Conservation (phyloP, 352 stramenopile genomes). For the Pythium insidiosum region DNA sequence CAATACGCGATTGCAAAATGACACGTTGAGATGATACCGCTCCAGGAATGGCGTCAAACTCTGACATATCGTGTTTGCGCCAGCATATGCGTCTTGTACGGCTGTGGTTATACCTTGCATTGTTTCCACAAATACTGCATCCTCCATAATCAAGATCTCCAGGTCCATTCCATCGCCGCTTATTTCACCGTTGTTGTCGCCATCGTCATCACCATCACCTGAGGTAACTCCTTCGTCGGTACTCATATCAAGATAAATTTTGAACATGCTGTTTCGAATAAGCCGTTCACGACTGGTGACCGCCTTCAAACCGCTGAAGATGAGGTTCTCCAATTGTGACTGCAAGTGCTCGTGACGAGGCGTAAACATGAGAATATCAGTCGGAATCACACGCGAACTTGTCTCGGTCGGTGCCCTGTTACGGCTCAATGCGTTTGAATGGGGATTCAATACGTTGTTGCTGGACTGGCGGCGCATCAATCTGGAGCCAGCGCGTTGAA, state of each 20-base stretch:
- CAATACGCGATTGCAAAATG: conserved; percentile 34
- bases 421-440: no score
- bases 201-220: conserved; percentile 28
- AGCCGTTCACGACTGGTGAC: conserved; percentile 58
- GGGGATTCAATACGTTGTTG: no score
- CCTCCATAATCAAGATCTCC: conserved; percentile 78
- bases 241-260: conserved; percentile 50
- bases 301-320: conserved; percentile 59
- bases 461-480: no score
- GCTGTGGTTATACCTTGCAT: conserved; percentile 43
- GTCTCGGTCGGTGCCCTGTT: no score
- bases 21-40: conserved; percentile 66
- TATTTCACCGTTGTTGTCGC: conserved; percentile 19
- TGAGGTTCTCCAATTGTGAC: conserved; percentile 55
- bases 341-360: conserved; percentile 45
- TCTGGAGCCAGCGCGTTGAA: no score
- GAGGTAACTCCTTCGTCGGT: conserved; percentile 30
- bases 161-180: conserved; percentile 49
- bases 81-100: conserved; percentile 42
- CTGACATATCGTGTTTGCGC: conserved; percentile 38
- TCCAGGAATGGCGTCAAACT: conserved; percentile 65
- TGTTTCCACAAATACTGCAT: conserved; percentile 44
- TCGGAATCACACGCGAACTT: conserved; percentile 5
- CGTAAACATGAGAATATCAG: conserved; percentile 36
- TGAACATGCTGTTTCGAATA: conserved; percentile 57